Percentiles rank a stretch among this genome's conserved stretches.
phyloP scores from a whole-genome alignment of 2,329 filamentous ascomycete genomes.

The Blumeria hordei region DNA sequence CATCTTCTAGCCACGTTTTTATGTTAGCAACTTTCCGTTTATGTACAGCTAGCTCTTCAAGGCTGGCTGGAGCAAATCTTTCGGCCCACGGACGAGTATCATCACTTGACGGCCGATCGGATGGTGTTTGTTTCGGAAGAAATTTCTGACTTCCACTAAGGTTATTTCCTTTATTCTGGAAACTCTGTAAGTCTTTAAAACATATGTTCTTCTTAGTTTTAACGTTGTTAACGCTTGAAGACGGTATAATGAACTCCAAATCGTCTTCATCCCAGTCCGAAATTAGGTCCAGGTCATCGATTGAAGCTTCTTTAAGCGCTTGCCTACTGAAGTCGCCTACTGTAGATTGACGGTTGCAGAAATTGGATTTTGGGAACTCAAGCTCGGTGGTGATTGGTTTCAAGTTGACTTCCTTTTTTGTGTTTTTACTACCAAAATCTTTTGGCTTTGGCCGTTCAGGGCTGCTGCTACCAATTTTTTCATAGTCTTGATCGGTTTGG shows the following conservation, averaged over 20 bases:
- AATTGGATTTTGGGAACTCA: neutral
- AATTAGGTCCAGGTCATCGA: slow-evolving; percentile 22
- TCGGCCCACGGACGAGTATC: slow-evolving; percentile 69
- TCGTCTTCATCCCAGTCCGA: slow-evolving; percentile 30
- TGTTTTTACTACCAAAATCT: too few relatives aligned
- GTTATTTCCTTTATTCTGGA: slow-evolving; percentile 2
- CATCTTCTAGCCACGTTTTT: slow-evolving; percentile 54
- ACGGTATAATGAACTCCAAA: slow-evolving; percentile 25
- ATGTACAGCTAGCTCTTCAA: slow-evolving; percentile 79
- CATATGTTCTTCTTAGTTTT: slow-evolving; percentile 6
- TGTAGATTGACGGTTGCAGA: neutral
- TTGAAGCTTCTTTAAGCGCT: neutral
- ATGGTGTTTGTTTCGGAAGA: slow-evolving; percentile 17
- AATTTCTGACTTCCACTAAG: slow-evolving; percentile 26
- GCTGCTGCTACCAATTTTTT: too few relatives aligned
- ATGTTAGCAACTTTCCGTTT: slow-evolving; percentile 86
- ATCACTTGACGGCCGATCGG: slow-evolving; percentile 7
- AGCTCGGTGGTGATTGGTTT: too few relatives aligned
- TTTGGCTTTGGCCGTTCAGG: too few relatives aligned
- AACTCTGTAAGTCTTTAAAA: too few relatives aligned
- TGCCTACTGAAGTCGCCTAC: neutral
- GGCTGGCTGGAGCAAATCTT: slow-evolving; percentile 45
- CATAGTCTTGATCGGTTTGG: too few relatives aligned
- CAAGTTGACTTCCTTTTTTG: too few relatives aligned
- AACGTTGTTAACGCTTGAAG: slow-evolving; percentile 19